Evolutionary conservation across 2,329 filamentous ascomycete species (phyloP).

Genomic region (Rhynchosporium secalis): DNA sequence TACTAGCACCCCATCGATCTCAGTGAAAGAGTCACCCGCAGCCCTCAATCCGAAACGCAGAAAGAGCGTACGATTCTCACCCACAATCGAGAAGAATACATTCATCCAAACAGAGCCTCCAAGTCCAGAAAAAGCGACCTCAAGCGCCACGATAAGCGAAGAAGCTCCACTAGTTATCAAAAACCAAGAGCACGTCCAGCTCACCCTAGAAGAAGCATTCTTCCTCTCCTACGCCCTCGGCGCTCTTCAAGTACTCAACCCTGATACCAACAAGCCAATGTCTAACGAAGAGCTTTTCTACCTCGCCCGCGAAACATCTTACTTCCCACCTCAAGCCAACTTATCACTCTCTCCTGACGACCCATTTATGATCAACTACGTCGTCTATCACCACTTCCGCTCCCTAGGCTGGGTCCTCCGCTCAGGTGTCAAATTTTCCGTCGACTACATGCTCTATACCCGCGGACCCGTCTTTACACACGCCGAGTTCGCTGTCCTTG

Average conservation of each 20-base stretch:
- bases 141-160: constrained; percentile 12
- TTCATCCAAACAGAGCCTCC: constrained; percentile 52
- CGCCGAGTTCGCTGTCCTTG: constrained; percentile 85
- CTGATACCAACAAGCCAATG: constrained; percentile 47
- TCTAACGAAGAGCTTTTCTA: constrained; percentile 59
- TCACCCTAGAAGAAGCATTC: constrained; percentile 87
- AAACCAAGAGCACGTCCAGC: constrained; percentile 83
- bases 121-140: constrained; percentile 30
- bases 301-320: constrained; percentile 68
- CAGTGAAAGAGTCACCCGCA: constrained; percentile 21
- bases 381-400: constrained; percentile 93
- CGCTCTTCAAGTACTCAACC: constrained; percentile 62
- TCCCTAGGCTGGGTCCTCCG: constrained; percentile 94
- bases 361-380: constrained; percentile 81
- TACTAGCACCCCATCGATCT: constrained; percentile 18
- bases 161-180: constrained; percentile 41
- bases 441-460: constrained; percentile 92
- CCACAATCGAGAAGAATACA: constrained; percentile 64
- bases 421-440: constrained; percentile 89
- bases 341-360: constrained; percentile 68
- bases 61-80: constrained; percentile 73
- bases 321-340: constrained; percentile 58
- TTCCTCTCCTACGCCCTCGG: constrained; percentile 84
- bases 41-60: constrained; percentile 43
- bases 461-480: constrained; percentile 93